Base-by-base conservation (phyloP, 2,329 filamentous ascomycete species). In the Hypoxylon sp. region DNA sequence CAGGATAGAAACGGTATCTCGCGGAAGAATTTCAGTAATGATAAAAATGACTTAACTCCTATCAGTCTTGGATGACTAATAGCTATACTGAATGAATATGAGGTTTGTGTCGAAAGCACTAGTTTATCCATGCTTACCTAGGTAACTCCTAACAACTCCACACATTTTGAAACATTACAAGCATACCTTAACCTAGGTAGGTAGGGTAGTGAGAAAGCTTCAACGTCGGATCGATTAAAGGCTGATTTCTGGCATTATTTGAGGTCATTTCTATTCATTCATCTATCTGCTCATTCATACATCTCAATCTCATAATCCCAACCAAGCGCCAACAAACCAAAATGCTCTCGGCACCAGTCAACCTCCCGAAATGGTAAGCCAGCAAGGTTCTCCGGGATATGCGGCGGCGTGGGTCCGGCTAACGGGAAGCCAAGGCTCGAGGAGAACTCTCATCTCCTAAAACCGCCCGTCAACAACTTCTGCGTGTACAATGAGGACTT, bases 401-500 rank as follows among this genome's bases (percentile, higher is more conserved):
- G 22, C 24, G 6, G 19, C 6, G 30, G 48, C 39, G 39, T 51
- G 39, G 55, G 37, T 39, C 32, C 49, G 24, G 50, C 48, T 73
- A 62, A 68, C 59, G 49, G 20, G 47, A 50, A 19, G 52, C 43
- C 19, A 67, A 97, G 94, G 94, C 89, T 99, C 41, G 85, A 92
- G 73, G 87, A 94, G 76, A 98, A 98, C 79, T 90, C 91, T 0
- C 94, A 98, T 76, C 89, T 98, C 65, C 87, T 97, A 60, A 88
- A 97, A 77, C 95, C 95, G 0, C 95, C 95, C 1, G 89, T 98
- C 74, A 97, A 97, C 82, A 98, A 98, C 82, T 96, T 95, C 83
- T 97, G 94, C 81, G 92, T 98, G 73, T 97, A 97, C 82, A 91
- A 97, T 76, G 86, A 91, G 57, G 86, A 87, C 73, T 87, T 94